Percentiles rank a stretch among this genome's conserved stretches.
These are phyloP conservation scores for Eucommia ulmoides DNA, from an alignment of 257 asterid genomes.

Conservation along the genomic window DNA sequence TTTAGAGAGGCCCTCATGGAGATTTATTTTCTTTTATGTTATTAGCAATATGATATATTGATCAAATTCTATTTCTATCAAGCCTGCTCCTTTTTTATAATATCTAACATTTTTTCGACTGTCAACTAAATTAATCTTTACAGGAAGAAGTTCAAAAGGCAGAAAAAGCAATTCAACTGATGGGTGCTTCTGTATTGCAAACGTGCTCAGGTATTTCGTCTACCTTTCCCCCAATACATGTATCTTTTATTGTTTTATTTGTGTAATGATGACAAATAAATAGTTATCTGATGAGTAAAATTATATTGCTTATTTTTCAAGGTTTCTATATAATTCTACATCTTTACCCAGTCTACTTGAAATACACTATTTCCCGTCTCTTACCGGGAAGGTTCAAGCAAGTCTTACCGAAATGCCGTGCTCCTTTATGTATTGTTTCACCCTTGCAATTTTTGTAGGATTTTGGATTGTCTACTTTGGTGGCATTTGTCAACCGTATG, in stretches of 20 bases:
- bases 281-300: not conserved
- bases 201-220: constrained; percentile 50
- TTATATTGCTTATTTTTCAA: not conserved
- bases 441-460: not conserved
- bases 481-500: not conserved
- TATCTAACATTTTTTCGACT: not conserved
- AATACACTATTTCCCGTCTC: too few species aligned
- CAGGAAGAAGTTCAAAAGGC: constrained; percentile 86
- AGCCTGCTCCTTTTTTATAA: not conserved
- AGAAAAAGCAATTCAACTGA: constrained; percentile 63
- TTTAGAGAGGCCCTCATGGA: not conserved
- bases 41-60: not conserved
- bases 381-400: too few species aligned
- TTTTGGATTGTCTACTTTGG: not conserved
- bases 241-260: constrained; percentile 1
- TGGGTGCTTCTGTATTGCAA: constrained; percentile 75
- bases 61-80: not conserved
- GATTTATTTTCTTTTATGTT: not conserved
- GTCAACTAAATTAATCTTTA: constrained; percentile 4
- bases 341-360: not conserved
- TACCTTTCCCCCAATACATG: not conserved
- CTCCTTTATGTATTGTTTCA: not conserved
- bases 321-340: not conserved
- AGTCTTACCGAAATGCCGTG: too few species aligned
- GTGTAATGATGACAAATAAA: not conserved